Evolutionary conservation across 352 stramenopile species (phyloP).

Genomic region (Phytophthora citricola): DNA sequence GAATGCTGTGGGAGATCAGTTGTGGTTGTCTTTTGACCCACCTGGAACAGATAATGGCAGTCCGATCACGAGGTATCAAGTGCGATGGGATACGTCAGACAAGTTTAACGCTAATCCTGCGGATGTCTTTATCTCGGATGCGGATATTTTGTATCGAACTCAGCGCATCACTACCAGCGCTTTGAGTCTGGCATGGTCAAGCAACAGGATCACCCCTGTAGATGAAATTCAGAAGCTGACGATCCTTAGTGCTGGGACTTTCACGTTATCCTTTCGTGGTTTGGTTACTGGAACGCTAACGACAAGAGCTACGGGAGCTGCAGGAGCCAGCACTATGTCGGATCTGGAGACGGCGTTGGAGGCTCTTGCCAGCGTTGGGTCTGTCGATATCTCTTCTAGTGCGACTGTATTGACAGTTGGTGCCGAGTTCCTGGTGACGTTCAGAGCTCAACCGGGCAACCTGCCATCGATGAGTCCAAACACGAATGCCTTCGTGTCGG

Average conservation of each 20-base stretch:
- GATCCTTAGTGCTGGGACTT: slow-evolving; percentile 40
- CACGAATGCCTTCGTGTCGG: no score
- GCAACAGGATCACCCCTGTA: slow-evolving; percentile 33
- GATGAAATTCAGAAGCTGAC: slow-evolving; percentile 58
- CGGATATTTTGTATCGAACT: slow-evolving; percentile 55
- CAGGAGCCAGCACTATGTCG: slow-evolving; percentile 43
- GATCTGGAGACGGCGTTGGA: slow-evolving; percentile 45
- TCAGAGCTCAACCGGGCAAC: slow-evolving; percentile 55
- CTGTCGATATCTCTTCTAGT: slow-evolving; percentile 48
- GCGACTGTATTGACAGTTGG: slow-evolving; percentile 28
- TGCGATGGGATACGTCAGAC: slow-evolving; percentile 71
- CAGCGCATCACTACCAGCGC: slow-evolving; percentile 64
- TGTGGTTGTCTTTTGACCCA: slow-evolving; percentile 82
- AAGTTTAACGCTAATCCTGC: slow-evolving; percentile 55
- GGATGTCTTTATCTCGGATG: slow-evolving; percentile 59
- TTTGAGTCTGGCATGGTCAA: slow-evolving; percentile 66
- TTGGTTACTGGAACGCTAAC: slow-evolving; percentile 33
- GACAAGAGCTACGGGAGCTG: slow-evolving; percentile 4
- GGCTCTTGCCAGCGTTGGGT: slow-evolving; percentile 49
- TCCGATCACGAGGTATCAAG: slow-evolving; percentile 69
- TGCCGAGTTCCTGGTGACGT: slow-evolving; percentile 56
- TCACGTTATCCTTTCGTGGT: slow-evolving; percentile 67
- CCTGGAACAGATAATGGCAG: slow-evolving; percentile 67
- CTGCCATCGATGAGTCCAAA: slow-evolving; percentile 48
- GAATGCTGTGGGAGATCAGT: slow-evolving; percentile 70